phyloP scores from a whole-genome alignment of 2,329 filamentous ascomycete species.

The Diaporthe sp. region DNA sequence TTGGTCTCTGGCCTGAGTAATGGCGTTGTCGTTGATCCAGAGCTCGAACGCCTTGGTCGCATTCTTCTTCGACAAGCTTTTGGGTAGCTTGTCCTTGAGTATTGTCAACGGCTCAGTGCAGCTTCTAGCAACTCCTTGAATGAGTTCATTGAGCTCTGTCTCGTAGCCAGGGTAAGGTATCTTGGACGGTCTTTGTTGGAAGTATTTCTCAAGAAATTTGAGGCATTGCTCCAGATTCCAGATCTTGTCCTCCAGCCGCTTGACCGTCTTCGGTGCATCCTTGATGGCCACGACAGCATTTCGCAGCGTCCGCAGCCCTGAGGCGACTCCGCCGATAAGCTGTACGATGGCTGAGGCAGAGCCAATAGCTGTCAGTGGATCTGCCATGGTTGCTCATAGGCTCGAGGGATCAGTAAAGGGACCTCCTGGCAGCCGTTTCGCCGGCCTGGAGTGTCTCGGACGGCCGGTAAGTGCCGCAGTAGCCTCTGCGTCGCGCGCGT shows the following conservation, averaged over 20 bases:
- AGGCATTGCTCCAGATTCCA: background rate
- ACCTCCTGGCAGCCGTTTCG: background rate
- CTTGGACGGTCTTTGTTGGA: background rate
- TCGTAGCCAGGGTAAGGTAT: conserved; percentile 9
- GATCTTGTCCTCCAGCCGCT: conserved; percentile 14
- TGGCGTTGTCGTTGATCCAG: conserved; percentile 16
- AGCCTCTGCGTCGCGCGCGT: background rate
- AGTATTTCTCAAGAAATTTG: conserved; percentile 4
- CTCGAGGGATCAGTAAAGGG: too few relatives aligned
- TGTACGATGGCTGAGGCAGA: conserved; percentile 25
- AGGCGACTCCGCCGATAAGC: conserved; percentile 17
- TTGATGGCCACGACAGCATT: conserved; percentile 27
- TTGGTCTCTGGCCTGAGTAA: conserved; percentile 16
- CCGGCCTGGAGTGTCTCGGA: background rate
- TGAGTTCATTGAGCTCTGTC: conserved; percentile 18
- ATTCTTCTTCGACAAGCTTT: background rate
- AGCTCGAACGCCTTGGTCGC: background rate
- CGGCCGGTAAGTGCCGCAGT: background rate
- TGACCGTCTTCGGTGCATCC: background rate
- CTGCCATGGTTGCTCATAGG: conserved; percentile 8
- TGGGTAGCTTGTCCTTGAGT: background rate
- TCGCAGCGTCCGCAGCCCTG: conserved; percentile 1
- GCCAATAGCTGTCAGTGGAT: conserved; percentile 9
- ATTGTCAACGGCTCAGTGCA: conserved; percentile 11
- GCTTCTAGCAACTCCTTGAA: conserved; percentile 15